A percentile compares a stretch with the other conserved stretches of the same genome.
Evolutionary conservation across 2,329 filamentous ascomycete species (phyloP).

Genomic region (Hypoxylon sp.): DNA sequence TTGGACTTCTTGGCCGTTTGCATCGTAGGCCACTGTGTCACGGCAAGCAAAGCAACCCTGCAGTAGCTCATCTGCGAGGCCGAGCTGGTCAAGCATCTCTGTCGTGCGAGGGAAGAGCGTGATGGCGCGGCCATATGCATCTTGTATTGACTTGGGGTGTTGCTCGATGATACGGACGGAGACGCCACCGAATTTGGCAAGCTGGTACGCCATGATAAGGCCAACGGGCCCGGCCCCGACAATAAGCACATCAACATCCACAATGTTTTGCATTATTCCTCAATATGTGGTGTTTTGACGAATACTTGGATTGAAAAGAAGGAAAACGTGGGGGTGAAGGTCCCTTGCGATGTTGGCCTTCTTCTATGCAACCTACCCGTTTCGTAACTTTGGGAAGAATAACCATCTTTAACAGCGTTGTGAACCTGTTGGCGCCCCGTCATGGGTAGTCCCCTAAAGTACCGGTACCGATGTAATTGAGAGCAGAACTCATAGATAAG

Average conservation of each 20-base stretch:
- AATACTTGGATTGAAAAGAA: constrained; percentile 5
- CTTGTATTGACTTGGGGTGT: constrained; percentile 63
- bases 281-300: neutral
- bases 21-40: constrained; percentile 64
- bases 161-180: constrained; percentile 65
- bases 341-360: neutral
- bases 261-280: constrained; percentile 34
- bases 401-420: neutral
- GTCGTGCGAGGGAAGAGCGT: constrained; percentile 66
- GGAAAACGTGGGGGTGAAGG: constrained; percentile 7
- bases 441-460: neutral
- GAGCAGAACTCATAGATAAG: neutral
- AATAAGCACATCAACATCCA: constrained; percentile 55
- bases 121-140: constrained; percentile 68
- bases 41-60: constrained; percentile 68
- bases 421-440: neutral
- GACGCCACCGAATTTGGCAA: constrained; percentile 57
- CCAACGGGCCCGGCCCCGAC: constrained; percentile 64
- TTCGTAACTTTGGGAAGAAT: neutral
- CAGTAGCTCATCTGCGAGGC: constrained; percentile 63
- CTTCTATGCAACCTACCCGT: constrained; percentile 10
- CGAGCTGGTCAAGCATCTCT: constrained; percentile 68
- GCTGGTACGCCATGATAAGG: constrained; percentile 61
- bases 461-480: neutral
- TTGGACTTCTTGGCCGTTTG: constrained; percentile 59